Base-by-base conservation (phyloP, 352 stramenopile genomes). In the Phytopythium kandeliae region DNA sequence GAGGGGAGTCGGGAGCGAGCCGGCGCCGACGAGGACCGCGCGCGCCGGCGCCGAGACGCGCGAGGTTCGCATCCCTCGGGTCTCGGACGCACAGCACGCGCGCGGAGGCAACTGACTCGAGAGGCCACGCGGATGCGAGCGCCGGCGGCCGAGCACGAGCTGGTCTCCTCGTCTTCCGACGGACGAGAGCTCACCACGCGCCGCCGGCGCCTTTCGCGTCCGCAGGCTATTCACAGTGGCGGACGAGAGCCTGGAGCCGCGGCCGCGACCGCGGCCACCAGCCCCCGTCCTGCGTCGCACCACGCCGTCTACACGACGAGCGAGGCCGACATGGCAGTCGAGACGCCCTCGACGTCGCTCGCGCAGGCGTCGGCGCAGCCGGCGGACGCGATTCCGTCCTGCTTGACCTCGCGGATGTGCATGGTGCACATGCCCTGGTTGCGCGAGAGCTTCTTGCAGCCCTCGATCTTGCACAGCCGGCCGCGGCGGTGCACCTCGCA, bases 391-490 rank as follows among this genome's bases (percentile, higher is more conserved):
- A 16, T 15, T 22, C 40, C 40, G 33, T 78, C 62, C 51, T 92
- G 81, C 72, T 92, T 92, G 42, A 89, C 81, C 57, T 90, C 77
- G 38, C 83, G 83, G 45, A 94, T 88, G 67, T 94, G 83, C 78
- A 92, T 86, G n/a, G 83, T 94, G 67, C 83, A 94, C 71, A 92
- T 88, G 51, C 83, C 83, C 58, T 94, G 75, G 67, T 92, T 94
- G 22, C 82, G 82, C 15, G 80, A 86, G 15, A 94, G 72, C 58
- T 94, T 94, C 69, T 94, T 94, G 69, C 83, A 94, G 33, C 78
- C 83, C 36, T 91, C 75, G 38, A 92, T 65, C 61, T 91, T 92
- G 43, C 83, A 94, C 7, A 91, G 71, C 15, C 77, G 78, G 22
- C 79, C 81, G 44, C 80, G 78, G 38, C 83, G 81, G 65, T 94